Percentiles rank a stretch among this genome's conserved stretches.
Evolutionary conservation across 164 flowering plant species (phyloP).

Genomic region (Liriodendron chinense): DNA sequence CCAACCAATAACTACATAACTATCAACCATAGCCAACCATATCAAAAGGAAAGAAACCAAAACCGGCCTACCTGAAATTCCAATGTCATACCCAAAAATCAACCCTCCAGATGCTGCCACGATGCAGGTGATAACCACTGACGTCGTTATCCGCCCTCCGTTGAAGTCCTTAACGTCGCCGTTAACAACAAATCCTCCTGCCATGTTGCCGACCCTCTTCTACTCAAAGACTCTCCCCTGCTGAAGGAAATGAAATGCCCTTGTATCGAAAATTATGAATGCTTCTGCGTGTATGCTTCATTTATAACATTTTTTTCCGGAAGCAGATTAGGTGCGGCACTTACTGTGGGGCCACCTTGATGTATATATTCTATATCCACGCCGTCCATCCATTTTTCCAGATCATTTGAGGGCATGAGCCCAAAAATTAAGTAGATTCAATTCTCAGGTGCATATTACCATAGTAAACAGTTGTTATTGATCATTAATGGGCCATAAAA

Average conservation of each 20-base stretch:
- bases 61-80: slow-evolving; percentile 42
- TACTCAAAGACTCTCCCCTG: background rate
- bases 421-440: no score
- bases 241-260: background rate
- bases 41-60: background rate
- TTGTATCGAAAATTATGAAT: no score
- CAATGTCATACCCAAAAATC: slow-evolving; percentile 57
- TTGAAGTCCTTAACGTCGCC: slow-evolving; percentile 3
- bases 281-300: no score
- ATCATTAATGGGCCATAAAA: no score
- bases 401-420: no score
- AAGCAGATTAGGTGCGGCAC: no score
- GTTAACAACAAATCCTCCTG: slow-evolving; percentile 31
- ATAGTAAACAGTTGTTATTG: no score
- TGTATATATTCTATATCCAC: no score
- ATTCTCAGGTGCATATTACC: no score
- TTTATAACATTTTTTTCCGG: no score
- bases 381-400: no score
- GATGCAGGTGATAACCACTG: slow-evolving; percentile 49
- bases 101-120: slow-evolving; percentile 59
- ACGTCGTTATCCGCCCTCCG: slow-evolving; percentile 28
- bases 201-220: slow-evolving; percentile 1
- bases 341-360: no score
- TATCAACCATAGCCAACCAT: background rate
- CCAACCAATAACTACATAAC: background rate